Percentiles rank a stretch among this genome's conserved stretches.
phyloP scores from a whole-genome alignment of 2,329 filamentous ascomycete species.

The Kalaharituber pfeilii region DNA sequence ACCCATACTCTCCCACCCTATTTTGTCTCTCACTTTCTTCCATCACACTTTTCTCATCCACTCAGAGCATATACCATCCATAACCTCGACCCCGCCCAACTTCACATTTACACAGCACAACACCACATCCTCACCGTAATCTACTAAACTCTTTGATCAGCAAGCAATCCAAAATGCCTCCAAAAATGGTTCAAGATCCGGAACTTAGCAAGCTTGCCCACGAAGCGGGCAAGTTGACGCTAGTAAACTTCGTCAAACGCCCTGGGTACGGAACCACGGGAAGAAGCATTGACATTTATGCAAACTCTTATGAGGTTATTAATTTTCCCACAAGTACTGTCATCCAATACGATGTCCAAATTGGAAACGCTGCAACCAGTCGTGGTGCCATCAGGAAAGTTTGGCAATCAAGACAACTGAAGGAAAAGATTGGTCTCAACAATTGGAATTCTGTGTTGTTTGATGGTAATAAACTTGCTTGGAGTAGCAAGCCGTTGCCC shows the following conservation, averaged over 20 bases:
- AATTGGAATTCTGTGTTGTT: slow-evolving; percentile 24
- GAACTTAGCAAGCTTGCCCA: neutral
- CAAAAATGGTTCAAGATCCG: neutral
- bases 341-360: slow-evolving; percentile 66
- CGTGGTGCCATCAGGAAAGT: slow-evolving; percentile 53
- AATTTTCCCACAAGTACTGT: slow-evolving; percentile 44
- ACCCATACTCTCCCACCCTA: too few species aligned
- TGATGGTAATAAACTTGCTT: slow-evolving; percentile 53
- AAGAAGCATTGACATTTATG: slow-evolving; percentile 27
- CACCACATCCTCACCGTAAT: too few species aligned
- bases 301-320: slow-evolving; percentile 62
- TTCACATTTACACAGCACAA: too few species aligned
- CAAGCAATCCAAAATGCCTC: too few species aligned
- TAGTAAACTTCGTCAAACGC: slow-evolving; percentile 26
- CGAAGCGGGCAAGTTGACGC: neutral
- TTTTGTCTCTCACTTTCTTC: too few species aligned
- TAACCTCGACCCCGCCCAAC: too few species aligned
- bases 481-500: slow-evolving; percentile 37
- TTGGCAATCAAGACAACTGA: slow-evolving; percentile 45
- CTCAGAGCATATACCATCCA: too few species aligned
- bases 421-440: slow-evolving; percentile 37
- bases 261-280: slow-evolving; percentile 40
- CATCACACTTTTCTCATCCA: too few species aligned
- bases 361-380: slow-evolving; percentile 47
- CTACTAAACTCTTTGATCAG: too few species aligned